phyloP scores from a whole-genome alignment of 257 asterid species.

The Linderniella brevidens region DNA sequence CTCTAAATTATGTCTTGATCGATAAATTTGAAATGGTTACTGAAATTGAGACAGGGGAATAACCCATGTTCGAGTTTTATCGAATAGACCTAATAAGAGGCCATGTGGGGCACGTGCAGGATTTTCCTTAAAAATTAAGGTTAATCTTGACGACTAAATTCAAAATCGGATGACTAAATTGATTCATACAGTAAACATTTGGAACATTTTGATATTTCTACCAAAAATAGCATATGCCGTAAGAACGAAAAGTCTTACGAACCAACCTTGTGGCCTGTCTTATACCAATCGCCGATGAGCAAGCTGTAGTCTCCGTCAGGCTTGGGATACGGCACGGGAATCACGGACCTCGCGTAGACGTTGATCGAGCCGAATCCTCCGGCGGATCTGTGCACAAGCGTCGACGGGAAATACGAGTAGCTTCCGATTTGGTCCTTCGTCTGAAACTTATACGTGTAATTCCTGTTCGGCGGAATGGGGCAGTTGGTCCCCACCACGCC shows the following conservation, averaged over 20 bases:
- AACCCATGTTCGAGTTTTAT: too few relatives aligned
- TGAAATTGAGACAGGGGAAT: too few relatives aligned
- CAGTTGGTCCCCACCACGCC: slow-evolving; percentile 93
- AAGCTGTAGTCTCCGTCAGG: slow-evolving; percentile 76
- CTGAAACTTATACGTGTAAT: slow-evolving; percentile 80
- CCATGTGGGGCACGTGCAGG: too few relatives aligned
- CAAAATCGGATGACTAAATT: too few relatives aligned
- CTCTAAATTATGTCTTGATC: too few relatives aligned
- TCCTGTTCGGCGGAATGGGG: slow-evolving; percentile 61
- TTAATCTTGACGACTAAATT: too few relatives aligned
- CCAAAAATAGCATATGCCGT: too few relatives aligned
- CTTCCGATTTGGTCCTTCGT: slow-evolving; percentile 90
- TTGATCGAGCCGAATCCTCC: slow-evolving; percentile 88
- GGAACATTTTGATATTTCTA: too few relatives aligned
- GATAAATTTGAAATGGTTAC: too few relatives aligned
- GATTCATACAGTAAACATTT: too few relatives aligned
- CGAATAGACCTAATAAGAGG: too few relatives aligned
- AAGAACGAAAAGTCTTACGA: neutral
- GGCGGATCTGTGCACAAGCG: slow-evolving; percentile 72
- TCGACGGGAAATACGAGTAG: slow-evolving; percentile 81
- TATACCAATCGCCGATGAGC: slow-evolving; percentile 85
- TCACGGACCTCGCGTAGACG: slow-evolving; percentile 72
- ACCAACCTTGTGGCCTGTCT: slow-evolving; percentile 50
- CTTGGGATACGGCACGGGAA: slow-evolving; percentile 67
- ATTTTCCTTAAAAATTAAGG: too few relatives aligned